phyloP scores from a whole-genome alignment of 1,284 basidiomycete genomes.

The Tremellales sp. region DNA sequence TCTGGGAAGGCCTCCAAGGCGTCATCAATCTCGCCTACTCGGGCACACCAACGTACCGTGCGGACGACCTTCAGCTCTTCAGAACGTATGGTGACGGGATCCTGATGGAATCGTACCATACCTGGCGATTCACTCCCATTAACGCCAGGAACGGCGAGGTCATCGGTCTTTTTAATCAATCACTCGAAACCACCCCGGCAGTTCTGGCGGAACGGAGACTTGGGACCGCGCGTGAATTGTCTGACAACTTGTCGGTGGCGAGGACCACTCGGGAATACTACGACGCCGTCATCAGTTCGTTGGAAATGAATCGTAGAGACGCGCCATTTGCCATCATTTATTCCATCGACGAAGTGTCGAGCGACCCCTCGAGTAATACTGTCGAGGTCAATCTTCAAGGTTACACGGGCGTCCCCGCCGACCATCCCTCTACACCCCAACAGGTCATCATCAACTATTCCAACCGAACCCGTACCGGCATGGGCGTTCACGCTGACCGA shows the following conservation, averaged over 20 bases:
- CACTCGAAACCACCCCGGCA: conserved; percentile 27
- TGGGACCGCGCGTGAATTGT: conserved; percentile 28
- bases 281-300: conserved; percentile 17
- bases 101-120: conserved; percentile 33
- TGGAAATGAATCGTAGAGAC: conserved; percentile 34
- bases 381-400: conserved; percentile 19
- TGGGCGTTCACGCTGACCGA: conserved; percentile 23
- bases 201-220: conserved; percentile 34
- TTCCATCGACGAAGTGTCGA: conserved; percentile 18
- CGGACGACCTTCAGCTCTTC: conserved; percentile 31
- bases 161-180: conserved; percentile 35
- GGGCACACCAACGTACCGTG: conserved; percentile 20
- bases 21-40: conserved; percentile 12
- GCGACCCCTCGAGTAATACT: not conserved
- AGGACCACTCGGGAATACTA: conserved; percentile 27
- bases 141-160: conserved; percentile 20
- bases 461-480: conserved; percentile 4
- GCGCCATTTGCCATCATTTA: conserved; percentile 39
- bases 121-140: conserved; percentile 38
- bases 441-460: conserved; percentile 9
- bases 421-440: conserved; percentile 19
- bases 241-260: conserved; percentile 28
- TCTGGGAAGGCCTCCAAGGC: conserved; percentile 27
- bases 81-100: conserved; percentile 18
- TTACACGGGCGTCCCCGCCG: conserved; percentile 29